phyloP scores from a whole-genome alignment of 169 alveolate species.

The Theileria orientalis region DNA sequence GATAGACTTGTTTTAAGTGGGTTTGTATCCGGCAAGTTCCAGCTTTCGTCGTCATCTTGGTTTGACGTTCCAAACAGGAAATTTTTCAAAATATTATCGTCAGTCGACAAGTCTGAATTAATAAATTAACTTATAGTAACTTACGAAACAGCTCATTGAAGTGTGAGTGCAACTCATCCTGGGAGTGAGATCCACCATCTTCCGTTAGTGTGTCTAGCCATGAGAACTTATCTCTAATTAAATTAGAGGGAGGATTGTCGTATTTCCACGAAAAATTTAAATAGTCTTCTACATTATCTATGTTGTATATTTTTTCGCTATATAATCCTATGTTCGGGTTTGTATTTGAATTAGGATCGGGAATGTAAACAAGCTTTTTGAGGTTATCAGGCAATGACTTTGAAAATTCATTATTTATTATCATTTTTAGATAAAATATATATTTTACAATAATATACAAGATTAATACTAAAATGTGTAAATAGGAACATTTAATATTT shows the following conservation, averaged over 20 bases:
- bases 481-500: neutral
- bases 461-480: neutral
- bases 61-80: slow-evolving; percentile 23
- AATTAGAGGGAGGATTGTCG: neutral
- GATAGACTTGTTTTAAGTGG: slow-evolving; percentile 29
- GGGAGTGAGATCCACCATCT: no score
- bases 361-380: neutral
- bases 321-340: slow-evolving; percentile 4
- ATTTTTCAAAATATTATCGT: slow-evolving; percentile 5
- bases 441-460: neutral
- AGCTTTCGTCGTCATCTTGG: slow-evolving; percentile 16
- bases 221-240: slow-evolving; percentile 1
- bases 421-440: neutral
- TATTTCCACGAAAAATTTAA: slow-evolving; percentile 12
- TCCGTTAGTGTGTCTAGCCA: slow-evolving; percentile 3
- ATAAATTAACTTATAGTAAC: no score
- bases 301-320: neutral
- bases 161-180: no score
- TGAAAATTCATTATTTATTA: neutral
- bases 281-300: slow-evolving; percentile 7
- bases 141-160: no score
- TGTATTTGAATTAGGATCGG: neutral
- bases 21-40: slow-evolving; percentile 57
- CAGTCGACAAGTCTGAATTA: neutral
- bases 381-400: no score